Conservation (phyloP, 2,329 filamentous ascomycete genomes). For the Alternaria novae-zelandiae region DNA sequence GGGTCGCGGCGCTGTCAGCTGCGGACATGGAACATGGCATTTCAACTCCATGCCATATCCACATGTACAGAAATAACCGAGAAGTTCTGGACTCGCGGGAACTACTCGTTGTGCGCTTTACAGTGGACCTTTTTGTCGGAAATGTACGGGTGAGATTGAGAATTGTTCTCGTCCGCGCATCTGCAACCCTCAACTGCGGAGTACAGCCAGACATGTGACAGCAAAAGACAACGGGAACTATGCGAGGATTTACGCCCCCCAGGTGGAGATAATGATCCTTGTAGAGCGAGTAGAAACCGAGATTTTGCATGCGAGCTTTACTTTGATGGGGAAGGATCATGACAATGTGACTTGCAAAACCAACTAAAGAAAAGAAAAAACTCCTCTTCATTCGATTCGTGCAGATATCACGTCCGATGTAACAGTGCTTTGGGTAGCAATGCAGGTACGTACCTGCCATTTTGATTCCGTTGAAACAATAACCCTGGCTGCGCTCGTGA, state of each 20-base stretch:
- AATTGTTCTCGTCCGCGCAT: constrained; percentile 9
- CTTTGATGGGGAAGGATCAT: background rate
- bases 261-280: constrained; percentile 4
- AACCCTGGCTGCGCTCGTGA: background rate
- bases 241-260: constrained; percentile 1
- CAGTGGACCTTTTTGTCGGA: constrained; percentile 4
- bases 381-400: background rate
- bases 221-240: background rate
- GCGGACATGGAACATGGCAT: background rate
- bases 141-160: constrained; percentile 4
- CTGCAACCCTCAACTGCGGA: background rate
- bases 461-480: background rate
- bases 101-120: background rate
- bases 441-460: constrained; percentile 10
- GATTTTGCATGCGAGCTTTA: background rate
- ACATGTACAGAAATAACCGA: constrained; percentile 2
- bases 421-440: constrained; percentile 10
- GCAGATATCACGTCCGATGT: background rate
- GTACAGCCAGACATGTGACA: constrained; percentile 4
- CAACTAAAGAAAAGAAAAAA: background rate
- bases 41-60: background rate
- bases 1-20: background rate
- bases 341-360: constrained; percentile 1
- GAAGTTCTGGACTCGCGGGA: constrained; percentile 6
- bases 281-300: constrained; percentile 4